phyloP scores from a whole-genome alignment of 78 protist genomes.

The slime mould (Dictyostelium discoideum) region DNA sequence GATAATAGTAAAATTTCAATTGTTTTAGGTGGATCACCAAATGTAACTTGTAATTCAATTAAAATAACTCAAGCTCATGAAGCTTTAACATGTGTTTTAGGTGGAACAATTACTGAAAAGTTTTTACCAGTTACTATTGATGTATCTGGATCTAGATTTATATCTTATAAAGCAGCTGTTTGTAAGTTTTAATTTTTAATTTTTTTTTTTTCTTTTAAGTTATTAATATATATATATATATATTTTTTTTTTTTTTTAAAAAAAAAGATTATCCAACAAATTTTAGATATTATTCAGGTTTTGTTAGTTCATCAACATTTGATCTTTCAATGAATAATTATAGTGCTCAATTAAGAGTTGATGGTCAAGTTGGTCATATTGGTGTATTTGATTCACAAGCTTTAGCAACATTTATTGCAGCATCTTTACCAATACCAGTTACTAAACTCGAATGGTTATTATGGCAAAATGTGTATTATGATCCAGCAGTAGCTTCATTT shows the following conservation, averaged over 20 bases:
- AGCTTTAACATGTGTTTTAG: constrained; percentile 8
- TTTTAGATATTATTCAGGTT: constrained; percentile 22
- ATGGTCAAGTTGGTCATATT: constrained; percentile 28
- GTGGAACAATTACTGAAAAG: neutral
- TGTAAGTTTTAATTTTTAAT: neutral
- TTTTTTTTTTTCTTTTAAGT: neutral
- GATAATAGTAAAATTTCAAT: neutral
- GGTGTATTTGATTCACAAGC: neutral
- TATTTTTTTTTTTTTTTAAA: neutral
- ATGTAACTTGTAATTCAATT: neutral
- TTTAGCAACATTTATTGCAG: neutral
- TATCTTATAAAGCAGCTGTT: constrained; percentile 36
- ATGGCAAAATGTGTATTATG: constrained; percentile 5
- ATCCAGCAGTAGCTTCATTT: neutral
- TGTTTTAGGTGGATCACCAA: neutral
- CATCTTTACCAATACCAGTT: neutral
- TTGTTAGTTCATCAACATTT: neutral
- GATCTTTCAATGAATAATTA: neutral
- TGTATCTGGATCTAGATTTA: neutral
- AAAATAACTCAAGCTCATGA: neutral
- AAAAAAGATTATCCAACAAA: neutral
- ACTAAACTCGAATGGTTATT: neutral
- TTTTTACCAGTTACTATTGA: constrained; percentile 13
- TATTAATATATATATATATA: neutral
- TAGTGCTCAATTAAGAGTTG: constrained; percentile 1